phyloP scores from a whole-genome alignment of 805 yeast species.

The Monosporozyma siamensis region DNA sequence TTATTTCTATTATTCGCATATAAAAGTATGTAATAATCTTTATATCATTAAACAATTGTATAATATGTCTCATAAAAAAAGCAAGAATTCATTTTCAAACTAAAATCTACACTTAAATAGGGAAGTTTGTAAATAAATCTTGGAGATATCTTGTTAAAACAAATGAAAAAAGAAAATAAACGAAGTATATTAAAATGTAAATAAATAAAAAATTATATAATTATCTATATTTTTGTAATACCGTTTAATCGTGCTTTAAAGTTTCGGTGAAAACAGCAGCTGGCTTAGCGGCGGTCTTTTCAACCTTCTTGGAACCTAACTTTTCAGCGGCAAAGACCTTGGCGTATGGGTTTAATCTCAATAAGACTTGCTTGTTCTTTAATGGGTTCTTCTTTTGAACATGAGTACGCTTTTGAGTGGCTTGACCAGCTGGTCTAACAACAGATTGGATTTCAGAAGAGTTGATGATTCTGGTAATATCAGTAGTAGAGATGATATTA shows the following conservation, averaged over 20 bases:
- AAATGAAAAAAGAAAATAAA: conserved; percentile 2
- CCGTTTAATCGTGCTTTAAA: conserved; percentile 49
- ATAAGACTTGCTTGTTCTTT: conserved; percentile 96
- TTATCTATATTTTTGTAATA: conserved; percentile 9
- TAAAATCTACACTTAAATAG: too few species aligned
- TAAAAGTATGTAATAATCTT: background rate
- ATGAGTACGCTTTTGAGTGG: conserved; percentile 87
- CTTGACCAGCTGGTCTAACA: conserved; percentile 92
- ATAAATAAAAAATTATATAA: conserved; percentile 3
- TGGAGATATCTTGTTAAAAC: too few species aligned
- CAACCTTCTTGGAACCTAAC: conserved; percentile 76
- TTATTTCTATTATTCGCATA: background rate
- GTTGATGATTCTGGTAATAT: conserved; percentile 94
- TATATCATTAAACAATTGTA: conserved; percentile 1
- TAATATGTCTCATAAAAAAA: background rate
- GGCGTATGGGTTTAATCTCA: conserved; percentile 99
- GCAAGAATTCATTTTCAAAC: background rate
- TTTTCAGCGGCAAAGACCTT: conserved; percentile 90
- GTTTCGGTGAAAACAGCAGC: conserved; percentile 61
- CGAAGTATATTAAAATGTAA: conserved; percentile 1
- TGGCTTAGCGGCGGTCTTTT: conserved; percentile 54
- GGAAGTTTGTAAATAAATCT: too few species aligned
- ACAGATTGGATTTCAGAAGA: conserved; percentile 98
- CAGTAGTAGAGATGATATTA: conserved; percentile 91
- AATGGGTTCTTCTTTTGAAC: conserved; percentile 98